A percentile compares a stretch with the other conserved stretches of the same genome.
Conservation (phyloP, 202 grass and related monocot species). For the Brachypodium distachyon region DNA sequence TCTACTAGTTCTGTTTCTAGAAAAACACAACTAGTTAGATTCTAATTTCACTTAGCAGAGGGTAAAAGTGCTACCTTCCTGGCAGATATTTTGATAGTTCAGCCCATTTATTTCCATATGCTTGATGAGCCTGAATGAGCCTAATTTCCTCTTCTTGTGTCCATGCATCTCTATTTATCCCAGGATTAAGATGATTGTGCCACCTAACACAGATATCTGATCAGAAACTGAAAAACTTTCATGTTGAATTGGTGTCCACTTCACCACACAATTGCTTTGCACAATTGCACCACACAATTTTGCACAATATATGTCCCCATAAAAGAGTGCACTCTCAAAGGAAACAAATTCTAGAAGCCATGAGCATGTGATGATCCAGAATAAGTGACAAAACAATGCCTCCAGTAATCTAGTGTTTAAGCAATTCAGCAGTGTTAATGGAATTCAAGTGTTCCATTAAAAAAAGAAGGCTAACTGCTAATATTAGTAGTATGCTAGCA, state of each 20-base stretch:
- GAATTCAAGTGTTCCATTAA: too few species aligned
- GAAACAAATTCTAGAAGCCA: not conserved
- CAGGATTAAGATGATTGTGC: constrained; percentile 96
- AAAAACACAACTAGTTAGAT: constrained; percentile 10
- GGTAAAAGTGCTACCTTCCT: constrained; percentile 52
- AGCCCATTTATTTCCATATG: constrained; percentile 91
- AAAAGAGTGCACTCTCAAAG: not conserved
- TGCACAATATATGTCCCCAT: not conserved
- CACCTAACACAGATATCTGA: constrained; percentile 50
- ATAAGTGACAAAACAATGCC: not conserved
- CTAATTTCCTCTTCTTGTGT: constrained; percentile 86
- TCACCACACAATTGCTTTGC: not conserved
- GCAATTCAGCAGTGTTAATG: too few species aligned
- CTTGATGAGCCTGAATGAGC: constrained; percentile 77
- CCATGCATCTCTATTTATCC: constrained; percentile 89
- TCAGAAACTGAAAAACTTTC: not conserved
- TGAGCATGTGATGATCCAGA: not conserved
- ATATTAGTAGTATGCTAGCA: not conserved
- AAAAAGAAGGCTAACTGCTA: not conserved
- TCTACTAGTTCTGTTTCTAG: not conserved
- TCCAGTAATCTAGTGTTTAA: not conserved
- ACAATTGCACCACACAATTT: not conserved
- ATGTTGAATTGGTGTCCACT: not conserved
- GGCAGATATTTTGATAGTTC: constrained; percentile 84
- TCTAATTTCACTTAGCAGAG: constrained; percentile 3